phyloP scores from a whole-genome alignment of 306 rosid genomes.

The Vigna hirtella region DNA sequence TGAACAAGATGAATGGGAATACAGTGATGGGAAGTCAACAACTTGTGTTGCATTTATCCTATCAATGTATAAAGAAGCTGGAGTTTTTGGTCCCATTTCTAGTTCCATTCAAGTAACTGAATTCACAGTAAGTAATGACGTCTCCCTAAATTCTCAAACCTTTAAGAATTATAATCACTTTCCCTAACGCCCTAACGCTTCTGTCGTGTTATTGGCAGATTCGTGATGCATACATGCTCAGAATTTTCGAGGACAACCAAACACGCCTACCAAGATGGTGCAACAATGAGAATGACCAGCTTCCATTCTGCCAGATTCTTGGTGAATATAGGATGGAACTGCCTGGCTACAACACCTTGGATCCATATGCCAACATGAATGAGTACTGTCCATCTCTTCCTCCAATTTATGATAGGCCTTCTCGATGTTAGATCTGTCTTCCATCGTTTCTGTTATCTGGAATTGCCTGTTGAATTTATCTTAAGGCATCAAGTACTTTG shows the following conservation, averaged over 20 bases:
- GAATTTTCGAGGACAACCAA: slow-evolving; percentile 73
- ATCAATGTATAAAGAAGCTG: slow-evolving; percentile 86
- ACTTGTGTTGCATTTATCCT: slow-evolving; percentile 88
- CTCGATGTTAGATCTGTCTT: slow-evolving; percentile 50
- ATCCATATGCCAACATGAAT: slow-evolving; percentile 86
- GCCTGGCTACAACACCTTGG: slow-evolving; percentile 76
- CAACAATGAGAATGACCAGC: slow-evolving; percentile 59
- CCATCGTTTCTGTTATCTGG: background rate
- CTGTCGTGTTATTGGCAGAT: slow-evolving; percentile 52
- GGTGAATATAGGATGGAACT: slow-evolving; percentile 86
- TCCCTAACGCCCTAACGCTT: slow-evolving; percentile 5
- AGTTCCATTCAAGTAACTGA: slow-evolving; percentile 84
- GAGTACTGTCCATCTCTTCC: slow-evolving; percentile 90
- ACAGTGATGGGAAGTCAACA: slow-evolving; percentile 91
- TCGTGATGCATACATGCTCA: slow-evolving; percentile 85
- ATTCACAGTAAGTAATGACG: slow-evolving; percentile 68
- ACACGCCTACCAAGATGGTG: slow-evolving; percentile 85
- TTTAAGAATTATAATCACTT: background rate
- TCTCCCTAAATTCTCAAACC: background rate
- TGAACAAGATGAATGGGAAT: slow-evolving; percentile 87
- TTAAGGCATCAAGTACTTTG: slow-evolving; percentile 9
- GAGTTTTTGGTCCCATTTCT: slow-evolving; percentile 68
- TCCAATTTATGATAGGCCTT: slow-evolving; percentile 70
- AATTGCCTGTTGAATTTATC: slow-evolving; percentile 12
- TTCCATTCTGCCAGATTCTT: slow-evolving; percentile 90